These are phyloP conservation scores for Perkinsus marinus DNA, from an alignment of 169 alveolate genomes.

Conservation along the genomic window DNA sequence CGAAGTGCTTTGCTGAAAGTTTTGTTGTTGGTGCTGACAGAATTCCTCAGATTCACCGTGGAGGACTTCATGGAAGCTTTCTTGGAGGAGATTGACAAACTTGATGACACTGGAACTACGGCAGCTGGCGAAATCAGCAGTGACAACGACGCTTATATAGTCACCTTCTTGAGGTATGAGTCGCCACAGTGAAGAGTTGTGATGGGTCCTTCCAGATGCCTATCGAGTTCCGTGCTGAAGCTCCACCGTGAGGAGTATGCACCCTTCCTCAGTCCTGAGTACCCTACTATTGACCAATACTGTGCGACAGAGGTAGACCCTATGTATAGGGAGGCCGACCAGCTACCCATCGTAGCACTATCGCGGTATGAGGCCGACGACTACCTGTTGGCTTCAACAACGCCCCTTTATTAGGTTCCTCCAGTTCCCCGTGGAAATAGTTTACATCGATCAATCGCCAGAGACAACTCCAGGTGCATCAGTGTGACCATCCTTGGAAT, in stretches of 20 bases:
- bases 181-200: not conserved
- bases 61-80: not conserved
- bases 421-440: conserved; percentile 5
- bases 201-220: conserved; percentile 1
- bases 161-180: conserved; percentile 2
- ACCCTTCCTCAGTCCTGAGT: conserved; percentile 10
- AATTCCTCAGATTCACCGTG: not conserved
- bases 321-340: conserved; percentile 7
- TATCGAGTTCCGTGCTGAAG: conserved; percentile 8
- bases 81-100: not conserved
- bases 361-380: not conserved
- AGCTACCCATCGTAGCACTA: conserved; percentile 5
- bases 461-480: conserved; percentile 10
- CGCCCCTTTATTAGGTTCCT: not conserved
- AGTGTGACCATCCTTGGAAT: not conserved
- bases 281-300: not conserved
- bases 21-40: not conserved
- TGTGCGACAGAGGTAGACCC: not conserved
- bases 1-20: not conserved
- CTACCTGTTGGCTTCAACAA: not conserved
- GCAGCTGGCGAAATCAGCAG: not conserved
- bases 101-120: not conserved
- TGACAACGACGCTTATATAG: conserved; percentile 1
- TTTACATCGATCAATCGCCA: conserved; percentile 14
- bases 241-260: not conserved